Percentiles rank a stretch among this genome's conserved stretches.
These are phyloP conservation scores for Lepidium sativum DNA, from an alignment of 345 rosid species.

Conservation along the genomic window DNA sequence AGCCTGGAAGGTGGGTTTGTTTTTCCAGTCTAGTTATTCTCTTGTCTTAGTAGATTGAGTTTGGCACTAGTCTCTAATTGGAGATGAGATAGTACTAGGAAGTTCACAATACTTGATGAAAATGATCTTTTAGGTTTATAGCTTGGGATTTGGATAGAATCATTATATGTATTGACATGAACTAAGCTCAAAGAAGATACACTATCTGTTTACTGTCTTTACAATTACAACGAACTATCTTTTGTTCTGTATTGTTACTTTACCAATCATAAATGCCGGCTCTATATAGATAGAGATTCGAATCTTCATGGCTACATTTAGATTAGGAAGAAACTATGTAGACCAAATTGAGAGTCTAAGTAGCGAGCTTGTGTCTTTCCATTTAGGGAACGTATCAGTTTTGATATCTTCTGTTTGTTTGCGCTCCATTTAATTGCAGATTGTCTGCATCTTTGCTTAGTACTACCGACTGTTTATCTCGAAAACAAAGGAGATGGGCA, in stretches of 20 bases:
- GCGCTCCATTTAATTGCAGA: constrained; percentile 30
- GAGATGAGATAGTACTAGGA: not conserved
- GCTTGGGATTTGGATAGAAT: not conserved
- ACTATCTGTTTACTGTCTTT: not conserved
- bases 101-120: not conserved
- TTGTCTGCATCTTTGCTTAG: constrained; percentile 70
- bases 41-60: not conserved
- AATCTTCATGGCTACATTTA: not conserved
- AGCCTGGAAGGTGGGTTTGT: constrained; percentile 36
- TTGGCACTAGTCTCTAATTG: not conserved
- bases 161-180: not conserved
- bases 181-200: not conserved
- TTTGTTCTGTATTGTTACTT: not conserved
- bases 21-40: not conserved
- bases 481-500: constrained; percentile 77
- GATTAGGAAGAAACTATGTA: not conserved
- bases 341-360: not conserved
- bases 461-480: constrained; percentile 53
- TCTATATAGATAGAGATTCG: not conserved
- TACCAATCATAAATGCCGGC: not conserved
- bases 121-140: not conserved
- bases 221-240: not conserved
- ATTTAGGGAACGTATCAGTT: not conserved
- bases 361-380: constrained; percentile 6
- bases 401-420: not conserved